phyloP scores from a whole-genome alignment of 768 basidiomycete species.

The Naganishia antarctica region DNA sequence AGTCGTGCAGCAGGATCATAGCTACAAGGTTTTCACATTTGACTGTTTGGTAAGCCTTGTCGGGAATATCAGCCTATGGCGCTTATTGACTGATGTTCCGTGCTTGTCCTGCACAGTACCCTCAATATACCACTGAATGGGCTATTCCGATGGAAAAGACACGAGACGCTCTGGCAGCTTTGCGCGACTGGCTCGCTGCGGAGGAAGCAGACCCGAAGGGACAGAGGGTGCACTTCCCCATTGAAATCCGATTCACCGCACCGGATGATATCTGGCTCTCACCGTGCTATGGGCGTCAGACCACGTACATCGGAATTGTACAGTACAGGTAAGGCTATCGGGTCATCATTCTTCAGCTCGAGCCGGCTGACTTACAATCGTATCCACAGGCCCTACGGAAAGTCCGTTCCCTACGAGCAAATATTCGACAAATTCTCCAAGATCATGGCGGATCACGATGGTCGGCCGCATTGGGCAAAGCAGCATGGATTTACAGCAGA shows the following conservation, averaged over 20 bases:
- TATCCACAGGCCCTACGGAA: slow-evolving; percentile 70
- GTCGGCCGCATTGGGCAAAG: slow-evolving; percentile 96
- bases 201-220: slow-evolving; percentile 66
- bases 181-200: slow-evolving; percentile 65
- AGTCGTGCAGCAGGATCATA: slow-evolving; percentile 66
- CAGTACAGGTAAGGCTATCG: slow-evolving; percentile 73
- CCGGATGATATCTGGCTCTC: slow-evolving; percentile 91
- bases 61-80: not conserved
- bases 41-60: slow-evolving; percentile 70
- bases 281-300: slow-evolving; percentile 71
- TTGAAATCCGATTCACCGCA: slow-evolving; percentile 85
- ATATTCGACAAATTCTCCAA: slow-evolving; percentile 72
- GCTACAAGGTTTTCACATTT: slow-evolving; percentile 80
- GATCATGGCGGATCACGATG: slow-evolving; percentile 65
- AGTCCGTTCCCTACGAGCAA: slow-evolving; percentile 71
- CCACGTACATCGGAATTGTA: slow-evolving; percentile 95
- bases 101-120: slow-evolving; percentile 57
- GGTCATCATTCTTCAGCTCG: not conserved
- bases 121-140: slow-evolving; percentile 93
- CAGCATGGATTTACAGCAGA: slow-evolving; percentile 68
- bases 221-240: slow-evolving; percentile 79
- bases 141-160: slow-evolving; percentile 72
- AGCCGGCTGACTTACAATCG: not conserved
- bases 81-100: not conserved
- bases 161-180: slow-evolving; percentile 62